Evolutionary conservation across 2,329 filamentous ascomycete genomes (phyloP).

Genomic region (Oidium heveae): DNA sequence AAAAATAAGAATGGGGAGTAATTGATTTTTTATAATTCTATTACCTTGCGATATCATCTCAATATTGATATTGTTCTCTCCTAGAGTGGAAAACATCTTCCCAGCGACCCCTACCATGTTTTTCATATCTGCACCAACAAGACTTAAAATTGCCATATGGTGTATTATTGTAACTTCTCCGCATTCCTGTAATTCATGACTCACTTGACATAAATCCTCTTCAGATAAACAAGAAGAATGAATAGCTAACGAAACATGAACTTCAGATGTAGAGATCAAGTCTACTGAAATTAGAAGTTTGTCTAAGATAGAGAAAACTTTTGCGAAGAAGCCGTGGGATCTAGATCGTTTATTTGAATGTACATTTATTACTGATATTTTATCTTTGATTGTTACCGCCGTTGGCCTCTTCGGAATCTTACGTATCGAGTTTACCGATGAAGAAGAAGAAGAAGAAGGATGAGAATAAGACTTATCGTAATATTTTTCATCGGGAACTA

Average conservation of each 20-base stretch:
- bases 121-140: slow-evolving; percentile 91
- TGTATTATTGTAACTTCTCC: slow-evolving; percentile 77
- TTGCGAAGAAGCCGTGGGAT: slow-evolving; percentile 85
- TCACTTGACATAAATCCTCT: slow-evolving; percentile 38
- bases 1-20: background rate
- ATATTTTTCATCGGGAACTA: slow-evolving; percentile 45
- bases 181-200: slow-evolving; percentile 49
- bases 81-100: slow-evolving; percentile 81
- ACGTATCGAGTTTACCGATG: slow-evolving; percentile 19
- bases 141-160: slow-evolving; percentile 83
- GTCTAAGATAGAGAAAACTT: slow-evolving; percentile 79
- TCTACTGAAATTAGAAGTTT: slow-evolving; percentile 74
- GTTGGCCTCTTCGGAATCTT: slow-evolving; percentile 51
- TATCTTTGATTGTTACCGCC: slow-evolving; percentile 90
- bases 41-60: slow-evolving; percentile 98
- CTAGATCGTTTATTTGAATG: slow-evolving; percentile 94
- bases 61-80: slow-evolving; percentile 84
- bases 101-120: slow-evolving; percentile 90
- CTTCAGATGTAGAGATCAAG: slow-evolving; percentile 86
- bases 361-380: slow-evolving; percentile 91
- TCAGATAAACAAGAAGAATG: slow-evolving; percentile 47
- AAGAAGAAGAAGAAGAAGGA: slow-evolving; percentile 20
- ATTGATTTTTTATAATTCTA: background rate
- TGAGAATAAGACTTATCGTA: slow-evolving; percentile 27
- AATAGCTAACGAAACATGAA: slow-evolving; percentile 91